Base-by-base conservation (phyloP, 768 basidiomycete species). In the Calocera cornea region DNA sequence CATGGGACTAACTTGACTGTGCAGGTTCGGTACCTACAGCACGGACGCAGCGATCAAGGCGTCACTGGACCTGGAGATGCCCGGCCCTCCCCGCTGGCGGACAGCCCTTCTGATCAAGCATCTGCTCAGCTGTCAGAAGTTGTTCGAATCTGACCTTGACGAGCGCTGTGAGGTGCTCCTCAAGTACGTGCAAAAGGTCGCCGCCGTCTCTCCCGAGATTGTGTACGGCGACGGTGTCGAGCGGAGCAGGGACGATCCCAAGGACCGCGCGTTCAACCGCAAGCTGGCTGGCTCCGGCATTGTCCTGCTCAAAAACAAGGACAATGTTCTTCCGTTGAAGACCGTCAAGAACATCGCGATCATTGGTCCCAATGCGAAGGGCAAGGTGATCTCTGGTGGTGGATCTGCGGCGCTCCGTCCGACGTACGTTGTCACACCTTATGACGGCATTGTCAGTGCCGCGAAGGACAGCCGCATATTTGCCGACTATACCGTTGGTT, bases 191-290 rank as follows among this genome's bases (percentile, higher is more conserved):
- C 83, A 91, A 75, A 86, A 84, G 70, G 87, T 86, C 65, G 87
- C 88, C 0, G 76, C 75, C 68, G 77, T 76, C 49, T 85, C 86
- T 5, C 86, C 87, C 0, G 88, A 89, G 76, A 86, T 86, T 11
- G 84, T 86, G 0, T 86, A 82, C 68, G 88, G 87, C 2, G 88
- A 90, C 74, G 86, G 84, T 22, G 60, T 80, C 5, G 89, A 91
- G 75, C 79, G 82, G 10, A 82, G 83, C 31, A 78, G 81, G 14
- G 85, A 85, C 70, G 83, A 79, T 3, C 82, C 83, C 0, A 83
- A 83, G 65, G 86, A 88, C 67, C 86, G 80, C 29, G 72, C 75
- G 27, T 84, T 89, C 65, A 80, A 83, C 64, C 77, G 88, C 49
- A 77, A 80, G 67, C 74, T 87, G 1, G 87, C 86, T 2, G 82